Base-by-base conservation (phyloP, 345 rosid genomes). In the Dipteronia dyeriana region DNA sequence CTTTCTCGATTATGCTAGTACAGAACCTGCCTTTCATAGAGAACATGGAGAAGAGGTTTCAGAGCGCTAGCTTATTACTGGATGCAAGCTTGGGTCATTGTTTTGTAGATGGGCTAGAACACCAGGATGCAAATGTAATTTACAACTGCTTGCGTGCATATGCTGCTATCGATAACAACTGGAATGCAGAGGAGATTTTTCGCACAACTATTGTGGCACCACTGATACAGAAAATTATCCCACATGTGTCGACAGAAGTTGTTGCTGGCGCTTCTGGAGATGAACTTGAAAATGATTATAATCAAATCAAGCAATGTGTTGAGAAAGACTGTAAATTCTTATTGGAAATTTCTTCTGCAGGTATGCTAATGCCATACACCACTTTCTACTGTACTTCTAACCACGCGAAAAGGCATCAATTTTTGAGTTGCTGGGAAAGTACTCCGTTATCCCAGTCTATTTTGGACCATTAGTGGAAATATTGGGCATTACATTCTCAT, bases 21-120 rank as follows among this genome's bases (percentile, higher is more conserved):
- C 94, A 94, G 99, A 87, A 90, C 84, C 98, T 97, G 77, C 99
- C 99, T 82, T 97, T 97, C 84, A 88, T 97, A 77, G 89, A 89
- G 84, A 97, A 94, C 87, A 91, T 97, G 92, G 97, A 97, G 86
- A 97, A 94, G 92, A 94, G 97, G 83, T 91, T 91, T 83, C 93
- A 87, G 83, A 90, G 90, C 84, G 97, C 98, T 62, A 91, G 96
- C 85, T 80, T 83, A 76, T 82, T 92, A 59, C 82, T 97, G 73
- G 95, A 94, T 91, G 97, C 97, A 73, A 92, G 97, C 84, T 91
- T 97, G 79, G 97, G 97, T 34, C 95, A 91, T 81, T 97, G 99
- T 90, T 97, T 97, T 78, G 82, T 89, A 71, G 95, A 92, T 83
- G 99, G 99, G 45, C 84, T 97, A 75, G 94, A 92, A 78, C 91